phyloP scores from a whole-genome alignment of 1,139 yeast genomes.

The Suhomyces bribrorum region DNA sequence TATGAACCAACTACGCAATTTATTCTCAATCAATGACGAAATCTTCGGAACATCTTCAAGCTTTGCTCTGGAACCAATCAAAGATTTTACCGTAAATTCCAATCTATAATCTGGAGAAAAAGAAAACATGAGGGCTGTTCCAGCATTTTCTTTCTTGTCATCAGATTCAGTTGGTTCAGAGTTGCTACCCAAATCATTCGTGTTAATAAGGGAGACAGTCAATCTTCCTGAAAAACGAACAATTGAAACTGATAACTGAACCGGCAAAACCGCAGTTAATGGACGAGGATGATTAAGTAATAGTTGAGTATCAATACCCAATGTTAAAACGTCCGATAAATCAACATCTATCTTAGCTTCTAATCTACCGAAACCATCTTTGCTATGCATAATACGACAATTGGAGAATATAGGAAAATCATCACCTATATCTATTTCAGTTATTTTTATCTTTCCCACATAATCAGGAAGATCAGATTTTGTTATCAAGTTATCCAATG shows the following conservation, averaged over 20 bases:
- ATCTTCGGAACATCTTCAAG: conserved; percentile 92
- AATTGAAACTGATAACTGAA: conserved; percentile 79
- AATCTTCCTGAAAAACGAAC: conserved; percentile 93
- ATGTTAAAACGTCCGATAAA: conserved; percentile 81
- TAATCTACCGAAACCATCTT: conserved; percentile 52
- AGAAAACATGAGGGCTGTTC: conserved; percentile 80
- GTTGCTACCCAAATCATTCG: conserved; percentile 41
- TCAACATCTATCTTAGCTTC: conserved; percentile 96
- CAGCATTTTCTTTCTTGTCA: conserved; percentile 26
- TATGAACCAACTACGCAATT: conserved; percentile 83
- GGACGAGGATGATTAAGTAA: conserved; percentile 85
- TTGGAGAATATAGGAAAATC: conserved; percentile 95
- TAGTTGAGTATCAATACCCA: conserved; percentile 84
- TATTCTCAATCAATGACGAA: conserved; percentile 78
- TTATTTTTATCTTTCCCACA: conserved; percentile 72
- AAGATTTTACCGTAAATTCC: conserved; percentile 81
- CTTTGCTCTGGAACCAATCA: conserved; percentile 91
- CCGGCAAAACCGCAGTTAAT: conserved; percentile 81
- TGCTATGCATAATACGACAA: conserved; percentile 72
- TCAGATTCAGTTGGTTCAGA: conserved; percentile 3
- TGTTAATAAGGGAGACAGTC: conserved; percentile 70
- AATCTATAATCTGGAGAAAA: conserved; percentile 88
- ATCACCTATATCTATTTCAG: conserved; percentile 91
- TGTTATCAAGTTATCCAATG: conserved; percentile 59
- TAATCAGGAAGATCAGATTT: conserved; percentile 70